phyloP scores from a whole-genome alignment of 2,329 filamentous ascomycete genomes.

The Exophiala sp. region DNA sequence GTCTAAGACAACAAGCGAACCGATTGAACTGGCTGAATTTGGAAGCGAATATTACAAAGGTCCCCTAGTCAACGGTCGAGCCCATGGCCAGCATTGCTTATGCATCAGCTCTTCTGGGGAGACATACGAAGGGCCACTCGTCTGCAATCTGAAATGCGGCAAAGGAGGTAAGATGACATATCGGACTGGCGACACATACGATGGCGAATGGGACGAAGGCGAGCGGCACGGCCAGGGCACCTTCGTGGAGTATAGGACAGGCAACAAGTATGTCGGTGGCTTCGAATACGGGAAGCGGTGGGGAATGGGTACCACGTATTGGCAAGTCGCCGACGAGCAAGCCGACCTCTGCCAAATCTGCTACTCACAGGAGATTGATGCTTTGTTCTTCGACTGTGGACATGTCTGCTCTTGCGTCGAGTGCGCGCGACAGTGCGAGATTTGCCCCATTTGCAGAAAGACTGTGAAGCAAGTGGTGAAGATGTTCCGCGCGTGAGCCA shows the following conservation, averaged over 20 bases:
- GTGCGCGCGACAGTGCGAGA: conserved; percentile 55
- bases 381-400: conserved; percentile 58
- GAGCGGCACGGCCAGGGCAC: conserved; percentile 52
- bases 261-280: conserved; percentile 56
- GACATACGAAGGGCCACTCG: conserved; percentile 52
- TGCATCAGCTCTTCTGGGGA: conserved; percentile 50
- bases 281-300: conserved; percentile 56
- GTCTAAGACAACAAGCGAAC: conserved; percentile 20
- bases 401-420: conserved; percentile 56
- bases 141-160: conserved; percentile 49
- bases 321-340: conserved; percentile 57
- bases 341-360: conserved; percentile 56
- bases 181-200: conserved; percentile 47
- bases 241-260: conserved; percentile 50
- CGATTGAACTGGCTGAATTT: conserved; percentile 48
- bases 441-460: conserved; percentile 57
- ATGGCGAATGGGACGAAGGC: conserved; percentile 43
- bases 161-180: conserved; percentile 52
- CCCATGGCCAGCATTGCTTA: conserved; percentile 49
- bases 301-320: conserved; percentile 57
- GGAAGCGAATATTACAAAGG: conserved; percentile 51
- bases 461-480: conserved; percentile 53
- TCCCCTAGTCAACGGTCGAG: conserved; percentile 44
- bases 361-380: conserved; percentile 55
- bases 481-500: conserved; percentile 45